Percentiles rank a stretch among this genome's conserved stretches.
Conservation (phyloP, 768 basidiomycete genomes). For the Rhizopogon salebrosus region DNA sequence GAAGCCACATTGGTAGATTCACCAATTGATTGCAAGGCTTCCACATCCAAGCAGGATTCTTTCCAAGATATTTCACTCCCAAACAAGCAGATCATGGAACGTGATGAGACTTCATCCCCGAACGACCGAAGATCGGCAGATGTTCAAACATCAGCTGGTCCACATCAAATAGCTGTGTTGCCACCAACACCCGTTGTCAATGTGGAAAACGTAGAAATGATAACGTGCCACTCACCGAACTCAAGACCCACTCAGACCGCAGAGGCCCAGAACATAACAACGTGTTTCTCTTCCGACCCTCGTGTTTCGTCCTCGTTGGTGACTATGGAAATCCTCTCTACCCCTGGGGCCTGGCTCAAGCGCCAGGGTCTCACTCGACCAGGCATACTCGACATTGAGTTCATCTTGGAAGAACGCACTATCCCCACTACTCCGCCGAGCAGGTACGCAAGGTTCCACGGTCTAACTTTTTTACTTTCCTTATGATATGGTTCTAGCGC, state of each 20-base stretch:
- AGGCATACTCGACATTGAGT: constrained; percentile 18
- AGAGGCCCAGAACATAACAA: background rate
- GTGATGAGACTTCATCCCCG: background rate
- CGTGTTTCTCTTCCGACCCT: background rate
- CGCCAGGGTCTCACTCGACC: constrained; percentile 14
- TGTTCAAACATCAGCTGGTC: background rate
- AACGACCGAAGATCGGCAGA: background rate
- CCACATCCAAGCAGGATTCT: background rate
- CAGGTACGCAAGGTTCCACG: background rate
- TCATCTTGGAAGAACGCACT: constrained; percentile 16
- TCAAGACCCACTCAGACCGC: no score
- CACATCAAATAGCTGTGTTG: background rate
- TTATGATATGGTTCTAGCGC: background rate
- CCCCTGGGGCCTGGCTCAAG: constrained; percentile 23
- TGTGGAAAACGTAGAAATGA: background rate
- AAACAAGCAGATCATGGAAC: background rate
- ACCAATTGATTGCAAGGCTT: background rate
- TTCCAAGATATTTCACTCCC: no score
- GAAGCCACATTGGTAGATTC: constrained; percentile 21
- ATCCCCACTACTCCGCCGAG: constrained; percentile 8
- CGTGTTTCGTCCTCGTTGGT: background rate
- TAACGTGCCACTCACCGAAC: background rate
- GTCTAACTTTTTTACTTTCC: background rate
- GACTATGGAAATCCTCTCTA: constrained; percentile 4
- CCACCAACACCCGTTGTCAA: no score